Conservation (phyloP, 768 basidiomycete species). For the Botryobasidium botryosum region DNA sequence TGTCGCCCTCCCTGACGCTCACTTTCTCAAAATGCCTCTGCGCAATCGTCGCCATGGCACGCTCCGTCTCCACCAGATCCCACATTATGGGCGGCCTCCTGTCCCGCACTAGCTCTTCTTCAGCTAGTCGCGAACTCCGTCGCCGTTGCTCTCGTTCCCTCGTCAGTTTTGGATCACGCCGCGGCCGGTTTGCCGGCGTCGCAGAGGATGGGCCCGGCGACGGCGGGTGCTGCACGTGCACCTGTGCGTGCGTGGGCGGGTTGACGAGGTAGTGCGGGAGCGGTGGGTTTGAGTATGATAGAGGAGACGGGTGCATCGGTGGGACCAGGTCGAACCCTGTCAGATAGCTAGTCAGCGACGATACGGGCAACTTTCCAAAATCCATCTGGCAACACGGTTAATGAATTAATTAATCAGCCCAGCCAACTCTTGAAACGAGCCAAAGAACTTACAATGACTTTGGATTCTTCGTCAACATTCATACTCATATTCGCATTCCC, state of each 20-base stretch:
- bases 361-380: conserved; percentile 49
- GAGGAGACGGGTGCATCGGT: conserved; percentile 49
- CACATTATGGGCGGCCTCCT: conserved; percentile 46
- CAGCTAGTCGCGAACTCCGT: conserved; percentile 54
- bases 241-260: conserved; percentile 23
- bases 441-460: too few species aligned
- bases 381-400: too few species aligned
- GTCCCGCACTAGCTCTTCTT: conserved; percentile 35
- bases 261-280: conserved; percentile 44
- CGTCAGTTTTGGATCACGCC: conserved; percentile 33
- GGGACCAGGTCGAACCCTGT: conserved; percentile 58
- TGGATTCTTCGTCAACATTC: too few species aligned
- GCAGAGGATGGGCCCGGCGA: conserved; percentile 18
- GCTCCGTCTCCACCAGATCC: conserved; percentile 52
- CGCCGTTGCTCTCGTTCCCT: conserved; percentile 35
- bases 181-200: conserved; percentile 55
- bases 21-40: conserved; percentile 56
- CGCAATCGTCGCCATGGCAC: conserved; percentile 46
- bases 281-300: conserved; percentile 49
- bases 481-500: too few species aligned
- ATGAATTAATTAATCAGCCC: too few species aligned
- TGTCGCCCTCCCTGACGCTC: conserved; percentile 54
- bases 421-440: too few species aligned
- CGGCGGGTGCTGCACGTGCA: conserved; percentile 26
- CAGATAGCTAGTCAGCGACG: conserved; percentile 54